Percentiles rank a stretch among this genome's conserved stretches.
Evolutionary conservation across 371 early-diverging fungal species (phyloP).

Genomic region (Mucor velutinosus): DNA sequence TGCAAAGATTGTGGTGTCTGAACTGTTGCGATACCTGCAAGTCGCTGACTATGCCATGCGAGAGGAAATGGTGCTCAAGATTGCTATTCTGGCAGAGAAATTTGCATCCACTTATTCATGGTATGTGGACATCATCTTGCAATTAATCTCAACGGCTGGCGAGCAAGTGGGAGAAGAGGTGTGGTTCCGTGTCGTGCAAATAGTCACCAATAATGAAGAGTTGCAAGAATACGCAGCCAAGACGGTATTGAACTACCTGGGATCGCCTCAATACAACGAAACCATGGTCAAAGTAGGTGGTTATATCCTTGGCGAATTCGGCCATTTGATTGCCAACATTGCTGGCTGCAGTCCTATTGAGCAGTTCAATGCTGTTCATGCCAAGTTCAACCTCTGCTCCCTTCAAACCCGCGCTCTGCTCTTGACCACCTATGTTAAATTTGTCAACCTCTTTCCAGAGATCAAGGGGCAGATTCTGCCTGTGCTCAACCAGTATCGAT

Average conservation of each 20-base stretch:
- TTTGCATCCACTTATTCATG: constrained; percentile 96
- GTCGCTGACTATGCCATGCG: constrained; percentile 89
- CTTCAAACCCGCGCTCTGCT: constrained; percentile 81
- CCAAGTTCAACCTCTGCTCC: constrained; percentile 84
- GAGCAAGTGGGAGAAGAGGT: constrained; percentile 96
- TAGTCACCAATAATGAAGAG: constrained; percentile 90
- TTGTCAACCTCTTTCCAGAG: constrained; percentile 95
- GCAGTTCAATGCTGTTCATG: constrained; percentile 91
- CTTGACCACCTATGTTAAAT: constrained; percentile 92
- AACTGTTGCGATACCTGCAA: constrained; percentile 85
- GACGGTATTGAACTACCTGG: constrained; percentile 79
- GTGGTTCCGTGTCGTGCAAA: constrained; percentile 96
- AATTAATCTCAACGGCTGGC: constrained; percentile 93
- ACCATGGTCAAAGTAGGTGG: constrained; percentile 93
- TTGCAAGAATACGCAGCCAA: constrained; percentile 92
- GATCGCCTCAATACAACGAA: constrained; percentile 89
- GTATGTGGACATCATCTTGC: constrained; percentile 97
- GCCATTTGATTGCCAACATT: constrained; percentile 89
- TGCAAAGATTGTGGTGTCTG: constrained; percentile 86
- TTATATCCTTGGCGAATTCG: constrained; percentile 96
- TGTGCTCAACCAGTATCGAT: constrained; percentile 84
- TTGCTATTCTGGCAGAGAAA: constrained; percentile 97
- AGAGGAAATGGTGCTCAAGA: constrained; percentile 97
- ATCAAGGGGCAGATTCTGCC: constrained; percentile 85
- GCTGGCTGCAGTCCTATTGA: constrained; percentile 86